Base-by-base conservation (phyloP, 2,329 filamentous ascomycete genomes). In the Dryadomyces sulphureus region DNA sequence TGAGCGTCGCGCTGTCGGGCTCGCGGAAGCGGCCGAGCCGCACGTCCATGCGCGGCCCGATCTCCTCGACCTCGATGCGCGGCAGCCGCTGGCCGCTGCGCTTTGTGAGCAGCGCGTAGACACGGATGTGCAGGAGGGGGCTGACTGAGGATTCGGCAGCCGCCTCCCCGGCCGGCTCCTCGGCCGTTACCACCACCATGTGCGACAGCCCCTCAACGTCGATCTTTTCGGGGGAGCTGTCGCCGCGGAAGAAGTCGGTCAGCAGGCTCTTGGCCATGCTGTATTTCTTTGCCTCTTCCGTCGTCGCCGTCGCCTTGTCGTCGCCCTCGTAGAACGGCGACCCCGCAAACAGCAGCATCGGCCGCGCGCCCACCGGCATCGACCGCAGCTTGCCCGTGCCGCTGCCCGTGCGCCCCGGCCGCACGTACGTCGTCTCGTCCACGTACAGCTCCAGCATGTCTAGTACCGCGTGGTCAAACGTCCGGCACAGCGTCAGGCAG, bases 201-300 rank as follows among this genome's bases (percentile, higher is more conserved):
- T 94, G 94, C 65, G 94, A 89, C 58, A 98, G 66, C 19, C 92
- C 92, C 65, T 94, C 88, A 45, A 96, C 90, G 65, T 98, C 92
- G 48, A 98, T 81, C 66, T 85, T 86, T 59, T 81, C 74, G 14
- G 80, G 73, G 6, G 81, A 73, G 39, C 71, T 67, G 56, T 87
- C 81, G 40, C 88, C 89, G 61, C 82, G 82, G 73, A 98, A 96
- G 59, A 96, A 80, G 65, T 98, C 92, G 50, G 86, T 67, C 49
- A 98, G 75, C 60, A 96, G 70, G 60, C 77, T 86, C 72, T 94
- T 95, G 46, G 89, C 79, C 54, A 90, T 75, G 3, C 82, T 88
- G 62, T 89, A 95, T 47, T 53, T 52, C 2, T 9, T 36, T 57
- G 83, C 4, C 25, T 30, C 25, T 35, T 6, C 32, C 79, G 56